Percentiles rank a stretch among this genome's conserved stretches.
Evolutionary conservation across 345 rosid species (phyloP).

Genomic region (Salix caprea): DNA sequence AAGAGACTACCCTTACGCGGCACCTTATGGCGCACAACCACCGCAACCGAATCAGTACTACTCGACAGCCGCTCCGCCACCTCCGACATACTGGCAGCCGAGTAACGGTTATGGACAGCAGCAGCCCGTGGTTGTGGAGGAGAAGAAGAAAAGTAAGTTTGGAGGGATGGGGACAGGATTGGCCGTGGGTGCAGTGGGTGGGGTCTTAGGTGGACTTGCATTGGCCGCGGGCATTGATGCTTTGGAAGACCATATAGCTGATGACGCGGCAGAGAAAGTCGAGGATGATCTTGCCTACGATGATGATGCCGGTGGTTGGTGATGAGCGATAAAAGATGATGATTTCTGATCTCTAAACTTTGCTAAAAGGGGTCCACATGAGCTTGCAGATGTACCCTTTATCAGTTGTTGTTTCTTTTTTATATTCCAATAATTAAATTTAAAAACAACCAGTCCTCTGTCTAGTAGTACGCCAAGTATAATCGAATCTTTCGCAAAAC

Average conservation of each 20-base stretch:
- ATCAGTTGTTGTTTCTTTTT: too few relatives aligned
- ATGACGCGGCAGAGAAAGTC: constrained; percentile 54
- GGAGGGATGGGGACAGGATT: constrained; percentile 85
- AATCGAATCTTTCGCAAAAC: too few relatives aligned
- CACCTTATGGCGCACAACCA: constrained; percentile 24
- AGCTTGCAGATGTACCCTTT: too few relatives aligned
- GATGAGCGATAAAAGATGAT: too few relatives aligned
- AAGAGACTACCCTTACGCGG: constrained; percentile 30
- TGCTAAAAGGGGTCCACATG: neutral
- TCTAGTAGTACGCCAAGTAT: too few relatives aligned
- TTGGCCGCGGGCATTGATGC: constrained; percentile 64
- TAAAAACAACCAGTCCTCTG: too few relatives aligned
- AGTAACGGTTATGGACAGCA: constrained; percentile 6
- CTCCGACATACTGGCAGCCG: constrained; percentile 15
- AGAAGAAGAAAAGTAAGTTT: constrained; percentile 53
- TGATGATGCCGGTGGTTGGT: constrained; percentile 16
- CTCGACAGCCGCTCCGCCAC: constrained; percentile 20
- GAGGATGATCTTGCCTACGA: constrained; percentile 53
- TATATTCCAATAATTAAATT: too few relatives aligned
- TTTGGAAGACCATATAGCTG: constrained; percentile 59
- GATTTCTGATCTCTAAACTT: constrained; percentile 15
- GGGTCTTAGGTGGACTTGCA: constrained; percentile 69
- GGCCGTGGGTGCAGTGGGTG: constrained; percentile 82
- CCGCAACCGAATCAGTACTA: constrained; percentile 31
- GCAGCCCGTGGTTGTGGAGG: constrained; percentile 14